Evolutionary conservation across 2,329 filamentous ascomycete species (phyloP), one percentile per base, ranked within the genome.

Genomic region (Colletotrichum plurivorum): DNA sequence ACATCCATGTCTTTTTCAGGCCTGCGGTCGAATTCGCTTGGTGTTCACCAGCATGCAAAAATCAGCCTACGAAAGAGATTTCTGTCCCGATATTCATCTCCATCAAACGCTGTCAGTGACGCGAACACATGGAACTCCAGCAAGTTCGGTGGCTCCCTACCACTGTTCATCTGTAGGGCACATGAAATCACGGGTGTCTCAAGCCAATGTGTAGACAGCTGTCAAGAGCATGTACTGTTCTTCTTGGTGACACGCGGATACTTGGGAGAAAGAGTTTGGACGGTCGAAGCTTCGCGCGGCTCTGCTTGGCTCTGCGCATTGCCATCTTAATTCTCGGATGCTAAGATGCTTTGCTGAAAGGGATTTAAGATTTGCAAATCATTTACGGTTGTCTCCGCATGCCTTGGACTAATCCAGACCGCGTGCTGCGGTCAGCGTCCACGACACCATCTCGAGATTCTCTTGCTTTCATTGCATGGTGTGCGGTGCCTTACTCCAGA

Each of bases 171-270:
- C 25, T 36, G 12, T 39, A 48, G n/a, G 6, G 25, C 2, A 53
- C 4, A 10, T 64, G 46, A 54, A 43, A 43, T 57, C 7, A n/a
- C 48, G 53, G 46, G 39, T 68, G n/a, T 49, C 60, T 59, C 54
- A 45, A 5, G 13, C 36, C 46, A 16, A 45, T 3, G 5, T 31
- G 5, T n/a, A n/a, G 27, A 8, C 3, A 16, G 12, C 31, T n/a
- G 27, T 49, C 36, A 10, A 10, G 16, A 9, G 16, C 8, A 2
- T 10, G 22, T n/a, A 5, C 22, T 25, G 4, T 36, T 12, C 22
- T 36, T 20, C 20, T 51, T 18, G 13, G 6, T 27, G 13, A 2
- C 2, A 2, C 2, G 31, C 9, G 8, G 31, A 36, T 8, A 10
- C 31, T 9, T 36, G 31, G 31, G 8, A 36, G 8, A 36, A 36